Base-by-base conservation (phyloP, 306 rosid genomes). In the Albizia julibrissin region DNA sequence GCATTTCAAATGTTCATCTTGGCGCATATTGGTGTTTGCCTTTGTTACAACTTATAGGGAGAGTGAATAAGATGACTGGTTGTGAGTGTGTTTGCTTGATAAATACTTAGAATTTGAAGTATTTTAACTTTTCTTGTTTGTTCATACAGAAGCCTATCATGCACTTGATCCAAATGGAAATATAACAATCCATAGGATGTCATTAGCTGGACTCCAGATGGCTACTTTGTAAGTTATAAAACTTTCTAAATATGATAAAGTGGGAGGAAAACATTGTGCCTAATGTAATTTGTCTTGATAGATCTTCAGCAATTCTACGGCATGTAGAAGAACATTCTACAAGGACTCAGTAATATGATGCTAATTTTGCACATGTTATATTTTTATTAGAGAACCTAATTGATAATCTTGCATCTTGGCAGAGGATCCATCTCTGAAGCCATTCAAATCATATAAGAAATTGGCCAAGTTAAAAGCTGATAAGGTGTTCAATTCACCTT, bases 181-280 rank as follows among this genome's bases (percentile, higher is more conserved):
- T 71, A 85, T 89, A 82, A 91, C 95, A 54, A 88, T 91, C 82
- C 89, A 84, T 91, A 91, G 93, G 91, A 91, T 86, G 69, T 89
- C 9, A 88, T 88, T 58, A 80, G 81, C 81, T 91, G 93, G 95
- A 89, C 88, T 44, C 87, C 93, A 6, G 95, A 91, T 83, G 95
- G 95, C 72, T 91, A 89, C 79, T 77, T 91, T 82, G 93, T 91
- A 88, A 86, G 93, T 87, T 56, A 27, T 5, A 49, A 34, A 22
- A 47, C 77, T 77, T 67, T 42, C 40, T 65, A 80, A 2, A 15
- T 69, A 64, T 62, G 58, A 71, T 64, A 18, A 79, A 52, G 72
- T 24, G 29, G 18, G 15, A 34, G 49, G 22, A 22, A 46, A 40
- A 39, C 34, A 33, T 16, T 50, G 56, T 18, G 56, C 46, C 46